Base-by-base conservation (phyloP, 495 filamentous ascomycete genomes). In the Extremus antarcticus region DNA sequence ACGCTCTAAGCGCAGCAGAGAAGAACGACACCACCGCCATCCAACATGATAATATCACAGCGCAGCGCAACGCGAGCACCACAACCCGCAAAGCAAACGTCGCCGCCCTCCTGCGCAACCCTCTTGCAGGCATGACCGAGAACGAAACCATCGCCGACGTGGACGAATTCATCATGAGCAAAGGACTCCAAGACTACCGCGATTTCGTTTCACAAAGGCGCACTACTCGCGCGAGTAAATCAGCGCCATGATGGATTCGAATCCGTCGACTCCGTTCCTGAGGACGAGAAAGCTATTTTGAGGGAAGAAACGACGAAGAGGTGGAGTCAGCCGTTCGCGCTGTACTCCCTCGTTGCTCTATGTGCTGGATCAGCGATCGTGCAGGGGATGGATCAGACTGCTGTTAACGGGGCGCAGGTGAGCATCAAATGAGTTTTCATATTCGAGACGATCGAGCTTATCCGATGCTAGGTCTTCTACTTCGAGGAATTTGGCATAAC, bases 301-400 rank as follows among this genome's bases (percentile, higher is more conserved):
- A 68, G 76, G 16, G 75, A 74, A 23, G 87, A 90, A 64, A 74
- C 79, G 51, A 77, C 73, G 0, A 74, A 87, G 66, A 81, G 80
- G 55, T 90, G 87, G 87, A 77, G 76, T 1, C 86, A 90, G 61
- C 86, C 87, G 0, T 73, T 63, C 58, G 71, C 80, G 3, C 81
- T 89, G 65, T 88, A 86, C 63, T 71, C 85, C 7, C 76, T 88
- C 40, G 81, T 84, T 59, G 68, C 77, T 11, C 63, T 84, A 39
- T 84, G 81, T 54, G 84, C 83, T 1, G 70, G 74, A 9, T 78
- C 76, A 35, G 83, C 83, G 48, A 80, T 81, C 41, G 83, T 85
- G 0, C 83, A 86, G 61, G 82, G 82, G 66, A 84, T 86, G 81
- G 82, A 79, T 82, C 50, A 52, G 32, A 40, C 50, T 4, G 50